Evolutionary conservation across 257 asterid species (phyloP).

Genomic region (Penstemon davidsonii): DNA sequence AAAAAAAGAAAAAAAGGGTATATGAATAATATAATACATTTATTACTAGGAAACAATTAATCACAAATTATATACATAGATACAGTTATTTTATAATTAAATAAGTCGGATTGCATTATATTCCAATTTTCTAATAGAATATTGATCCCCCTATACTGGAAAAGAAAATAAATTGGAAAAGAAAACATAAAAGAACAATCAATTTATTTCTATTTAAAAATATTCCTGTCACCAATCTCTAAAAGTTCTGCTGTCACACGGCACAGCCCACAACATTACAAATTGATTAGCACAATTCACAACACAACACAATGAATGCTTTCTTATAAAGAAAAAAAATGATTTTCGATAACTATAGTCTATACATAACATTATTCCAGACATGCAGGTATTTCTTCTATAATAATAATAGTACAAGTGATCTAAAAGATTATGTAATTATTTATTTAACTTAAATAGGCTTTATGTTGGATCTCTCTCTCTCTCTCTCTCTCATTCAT

Average conservation of each 20-base stretch:
- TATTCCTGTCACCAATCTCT: neutral
- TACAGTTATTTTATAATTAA: too few species aligned
- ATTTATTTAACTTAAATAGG: neutral
- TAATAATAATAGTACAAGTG: too few species aligned
- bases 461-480: slow-evolving; percentile 25
- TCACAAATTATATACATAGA: too few species aligned
- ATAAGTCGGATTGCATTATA: neutral
- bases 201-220: neutral
- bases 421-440: too few species aligned
- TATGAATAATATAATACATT: too few species aligned
- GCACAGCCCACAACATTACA: slow-evolving; percentile 11
- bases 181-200: neutral
- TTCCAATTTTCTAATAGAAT: neutral
- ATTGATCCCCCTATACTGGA: neutral
- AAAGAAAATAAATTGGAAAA: neutral
- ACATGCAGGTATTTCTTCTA: neutral
- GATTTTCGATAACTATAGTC: neutral
- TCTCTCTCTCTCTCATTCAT: slow-evolving; percentile 31
- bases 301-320: slow-evolving; percentile 8
- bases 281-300: neutral
- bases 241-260: slow-evolving; percentile 16
- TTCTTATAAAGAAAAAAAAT: neutral
- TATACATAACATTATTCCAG: slow-evolving; percentile 2
- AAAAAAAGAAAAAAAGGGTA: too few species aligned
- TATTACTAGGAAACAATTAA: too few species aligned